A percentile compares a stretch with the other conserved stretches of the same genome.
Conservation (phyloP, 768 basidiomycete species). For the Paxillus ammoniavirescens region DNA sequence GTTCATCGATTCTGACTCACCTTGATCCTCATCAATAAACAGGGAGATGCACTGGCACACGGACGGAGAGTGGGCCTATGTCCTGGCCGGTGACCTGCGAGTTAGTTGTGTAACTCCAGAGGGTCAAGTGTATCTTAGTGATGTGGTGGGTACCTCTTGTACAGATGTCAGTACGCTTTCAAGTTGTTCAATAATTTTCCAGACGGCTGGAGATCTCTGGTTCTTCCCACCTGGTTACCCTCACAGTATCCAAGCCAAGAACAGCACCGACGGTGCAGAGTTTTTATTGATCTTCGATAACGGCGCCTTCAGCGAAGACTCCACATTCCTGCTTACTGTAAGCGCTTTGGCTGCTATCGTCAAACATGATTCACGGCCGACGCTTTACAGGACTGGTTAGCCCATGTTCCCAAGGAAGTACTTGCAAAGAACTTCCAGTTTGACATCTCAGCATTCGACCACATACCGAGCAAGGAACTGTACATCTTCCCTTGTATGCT, state of each 20-base stretch:
- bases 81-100: slow-evolving; percentile 47
- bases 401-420: slow-evolving; percentile 57
- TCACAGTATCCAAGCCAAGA: slow-evolving; percentile 54
- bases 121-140: slow-evolving; percentile 50
- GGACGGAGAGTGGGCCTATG: slow-evolving; percentile 50
- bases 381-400: slow-evolving; percentile 58
- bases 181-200: slow-evolving; percentile 11
- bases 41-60: slow-evolving; percentile 47
- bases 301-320: slow-evolving; percentile 52
- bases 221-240: slow-evolving; percentile 58
- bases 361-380: not conserved
- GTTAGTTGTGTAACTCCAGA: slow-evolving; percentile 52
- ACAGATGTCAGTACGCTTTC: slow-evolving; percentile 6
- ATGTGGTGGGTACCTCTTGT: slow-evolving; percentile 40
- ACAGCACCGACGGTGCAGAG: slow-evolving; percentile 47
- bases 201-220: slow-evolving; percentile 49
- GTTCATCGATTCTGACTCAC: not conserved
- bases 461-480: slow-evolving; percentile 51
- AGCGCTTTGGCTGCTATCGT: not conserved
- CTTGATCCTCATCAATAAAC: slow-evolving; percentile 5
- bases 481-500: slow-evolving; percentile 52
- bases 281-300: slow-evolving; percentile 48
- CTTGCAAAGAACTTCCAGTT: slow-evolving; percentile 65
- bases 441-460: slow-evolving; percentile 46
- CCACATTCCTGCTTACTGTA: slow-evolving; percentile 47